Percentiles rank a stretch among this genome's conserved stretches.
Evolutionary conservation across 352 stramenopile genomes (phyloP).

Genomic region (Salisapilia sapeloensis): DNA sequence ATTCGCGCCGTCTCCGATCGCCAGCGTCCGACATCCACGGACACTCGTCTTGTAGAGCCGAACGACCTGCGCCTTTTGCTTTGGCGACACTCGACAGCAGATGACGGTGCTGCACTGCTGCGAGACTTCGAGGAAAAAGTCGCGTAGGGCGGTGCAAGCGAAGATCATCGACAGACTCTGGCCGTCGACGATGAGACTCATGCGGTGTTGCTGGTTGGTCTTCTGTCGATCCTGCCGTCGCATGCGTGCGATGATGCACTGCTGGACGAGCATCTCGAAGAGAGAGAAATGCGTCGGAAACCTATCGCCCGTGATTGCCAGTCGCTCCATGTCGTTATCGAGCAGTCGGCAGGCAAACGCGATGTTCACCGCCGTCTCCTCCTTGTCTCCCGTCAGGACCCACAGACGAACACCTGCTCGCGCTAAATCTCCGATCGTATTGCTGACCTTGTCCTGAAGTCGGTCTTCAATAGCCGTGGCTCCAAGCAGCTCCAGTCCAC

Average conservation of each 20-base stretch:
- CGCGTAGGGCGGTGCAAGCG: constrained; percentile 40
- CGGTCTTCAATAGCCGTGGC: constrained; percentile 74
- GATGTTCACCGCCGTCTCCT: constrained; percentile 96
- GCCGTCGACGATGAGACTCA: constrained; percentile 66
- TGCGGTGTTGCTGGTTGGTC: constrained; percentile 1
- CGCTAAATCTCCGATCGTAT: constrained; percentile 55
- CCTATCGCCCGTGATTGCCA: constrained; percentile 63
- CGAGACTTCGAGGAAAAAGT: constrained; percentile 75
- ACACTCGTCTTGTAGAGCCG: constrained; percentile 74
- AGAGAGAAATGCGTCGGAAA: constrained; percentile 26
- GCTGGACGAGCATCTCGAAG: constrained; percentile 36
- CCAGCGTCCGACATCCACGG: constrained; percentile 78
- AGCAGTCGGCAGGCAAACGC: constrained; percentile 91
- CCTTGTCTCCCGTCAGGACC: constrained; percentile 83
- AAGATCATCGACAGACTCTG: constrained; percentile 62
- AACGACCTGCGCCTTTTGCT: constrained; percentile 85
- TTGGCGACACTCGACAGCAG: constrained; percentile 82
- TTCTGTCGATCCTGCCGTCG: constrained; percentile 9
- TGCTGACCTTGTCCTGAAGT: constrained; percentile 58
- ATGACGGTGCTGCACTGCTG: constrained; percentile 77
- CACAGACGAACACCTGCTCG: constrained; percentile 71
- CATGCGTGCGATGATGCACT: constrained; percentile 11
- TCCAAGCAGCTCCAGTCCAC: constrained; percentile 48
- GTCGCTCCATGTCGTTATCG: constrained; percentile 88
- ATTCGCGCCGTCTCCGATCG: constrained; percentile 98